A percentile compares a stretch with the other conserved stretches of the same genome.
phyloP scores from a whole-genome alignment of 75 land plant species.

The Larix kaempferi region DNA sequence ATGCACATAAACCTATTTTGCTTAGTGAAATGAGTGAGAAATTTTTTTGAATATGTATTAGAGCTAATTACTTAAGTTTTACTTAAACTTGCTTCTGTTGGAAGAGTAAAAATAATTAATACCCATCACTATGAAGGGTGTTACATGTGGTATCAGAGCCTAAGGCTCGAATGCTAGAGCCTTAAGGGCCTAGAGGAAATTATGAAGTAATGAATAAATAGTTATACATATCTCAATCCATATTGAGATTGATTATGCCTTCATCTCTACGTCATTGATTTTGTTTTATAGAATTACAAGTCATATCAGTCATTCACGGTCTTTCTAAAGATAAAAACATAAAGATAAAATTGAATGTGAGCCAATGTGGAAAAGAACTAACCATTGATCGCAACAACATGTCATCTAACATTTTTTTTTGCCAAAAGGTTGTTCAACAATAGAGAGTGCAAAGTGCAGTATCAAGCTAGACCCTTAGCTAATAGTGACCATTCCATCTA shows the following conservation, averaged over 20 bases:
- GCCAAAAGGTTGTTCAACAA: conserved; percentile 80
- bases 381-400: conserved; percentile 48
- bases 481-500: conserved; percentile 69
- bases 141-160: too few species aligned
- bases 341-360: neutral
- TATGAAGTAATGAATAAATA: too few species aligned
- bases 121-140: too few species aligned
- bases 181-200: too few species aligned
- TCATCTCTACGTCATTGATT: neutral
- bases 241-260: neutral
- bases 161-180: too few species aligned
- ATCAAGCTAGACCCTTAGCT: conserved; percentile 82
- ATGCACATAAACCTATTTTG: too few species aligned
- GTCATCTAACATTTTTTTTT: conserved; percentile 27
- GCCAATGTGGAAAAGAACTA: conserved; percentile 5
- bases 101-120: too few species aligned
- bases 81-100: too few species aligned
- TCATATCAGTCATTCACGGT: neutral
- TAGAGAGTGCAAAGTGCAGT: conserved; percentile 65
- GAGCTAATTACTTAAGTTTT: too few species aligned
- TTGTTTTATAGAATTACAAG: neutral
- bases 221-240: neutral
- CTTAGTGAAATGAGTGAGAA: too few species aligned
- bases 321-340: neutral
- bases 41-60: too few species aligned